Conservation (phyloP, 1,284 basidiomycete species). For the Ganoderma sp. region DNA sequence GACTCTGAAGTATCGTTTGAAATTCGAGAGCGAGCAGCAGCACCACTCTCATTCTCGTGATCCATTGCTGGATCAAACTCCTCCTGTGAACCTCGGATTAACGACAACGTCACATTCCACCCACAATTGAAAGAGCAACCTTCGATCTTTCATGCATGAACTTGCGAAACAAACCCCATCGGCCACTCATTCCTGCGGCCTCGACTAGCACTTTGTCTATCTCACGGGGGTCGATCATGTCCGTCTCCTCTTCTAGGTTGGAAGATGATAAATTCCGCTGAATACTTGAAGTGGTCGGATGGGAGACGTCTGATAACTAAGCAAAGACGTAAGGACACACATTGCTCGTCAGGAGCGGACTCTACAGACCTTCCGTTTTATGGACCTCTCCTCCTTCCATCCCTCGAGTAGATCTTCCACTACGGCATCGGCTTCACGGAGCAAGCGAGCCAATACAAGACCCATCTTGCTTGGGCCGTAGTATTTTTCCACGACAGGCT, state of each 20-base stretch:
- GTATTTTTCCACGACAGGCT: slow-evolving; percentile 97
- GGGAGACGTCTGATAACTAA: slow-evolving; percentile 42
- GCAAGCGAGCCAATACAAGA: slow-evolving; percentile 76
- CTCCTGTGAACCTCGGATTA: slow-evolving; percentile 23
- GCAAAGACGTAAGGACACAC: background rate
- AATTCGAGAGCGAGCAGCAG: slow-evolving; percentile 3
- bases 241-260: slow-evolving; percentile 63
- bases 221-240: slow-evolving; percentile 82
- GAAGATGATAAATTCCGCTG: slow-evolving; percentile 43
- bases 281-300: slow-evolving; percentile 44
- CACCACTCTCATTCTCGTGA: slow-evolving; percentile 14
- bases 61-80: slow-evolving; percentile 28
- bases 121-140: slow-evolving; percentile 43
- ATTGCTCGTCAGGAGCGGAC: background rate
- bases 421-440: slow-evolving; percentile 88
- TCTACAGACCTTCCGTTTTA: slow-evolving; percentile 68
- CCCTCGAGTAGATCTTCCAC: slow-evolving; percentile 78
- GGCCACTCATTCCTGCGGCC: slow-evolving; percentile 84
- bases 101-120: background rate
- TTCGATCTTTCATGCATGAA: slow-evolving; percentile 81
- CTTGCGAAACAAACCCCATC: slow-evolving; percentile 91
- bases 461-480: slow-evolving; percentile 90
- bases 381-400: slow-evolving; percentile 89
- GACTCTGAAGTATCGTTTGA: slow-evolving; percentile 1
- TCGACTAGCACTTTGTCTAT: slow-evolving; percentile 90